A percentile compares a stretch with the other conserved stretches of the same genome.
phyloP scores from a whole-genome alignment of 2,329 filamentous ascomycete species.

The Colletotrichum somersetense region DNA sequence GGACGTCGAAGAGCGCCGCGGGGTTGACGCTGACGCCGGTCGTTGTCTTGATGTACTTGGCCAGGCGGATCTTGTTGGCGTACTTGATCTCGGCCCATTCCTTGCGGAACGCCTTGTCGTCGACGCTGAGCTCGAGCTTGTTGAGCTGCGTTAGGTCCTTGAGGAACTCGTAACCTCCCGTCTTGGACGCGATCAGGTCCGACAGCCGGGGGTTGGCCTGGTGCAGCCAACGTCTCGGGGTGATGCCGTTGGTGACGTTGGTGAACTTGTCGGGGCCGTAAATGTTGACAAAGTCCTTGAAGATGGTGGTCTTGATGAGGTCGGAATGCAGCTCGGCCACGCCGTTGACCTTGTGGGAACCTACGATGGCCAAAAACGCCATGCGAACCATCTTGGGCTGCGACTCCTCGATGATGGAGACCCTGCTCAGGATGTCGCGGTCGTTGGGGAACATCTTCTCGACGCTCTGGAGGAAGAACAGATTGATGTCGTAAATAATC shows the following conservation, averaged over 20 bases:
- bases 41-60: constrained; percentile 88
- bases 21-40: constrained; percentile 89
- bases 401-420: constrained; percentile 98
- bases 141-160: constrained; percentile 90
- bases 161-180: constrained; percentile 86
- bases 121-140: constrained; percentile 84
- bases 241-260: constrained; percentile 98
- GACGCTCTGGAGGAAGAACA: constrained; percentile 90
- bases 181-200: constrained; percentile 90
- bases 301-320: constrained; percentile 98
- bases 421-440: constrained; percentile 83
- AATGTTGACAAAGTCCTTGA: constrained; percentile 97
- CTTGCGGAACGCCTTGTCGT: constrained; percentile 91
- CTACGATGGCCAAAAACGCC: constrained; percentile 94
- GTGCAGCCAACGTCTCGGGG: constrained; percentile 94
- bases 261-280: constrained; percentile 98
- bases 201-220: constrained; percentile 96
- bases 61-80: constrained; percentile 92
- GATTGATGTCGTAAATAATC: constrained; percentile 98
- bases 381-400: constrained; percentile 98
- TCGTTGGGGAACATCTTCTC: constrained; percentile 93
- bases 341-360: constrained; percentile 99
- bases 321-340: constrained; percentile 98
- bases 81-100: constrained; percentile 98
- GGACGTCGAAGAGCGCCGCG: constrained; percentile 90